A percentile compares a stretch with the other conserved stretches of the same genome.
Conservation (phyloP, 2,329 filamentous ascomycete species). For the Endothia cerciana region DNA sequence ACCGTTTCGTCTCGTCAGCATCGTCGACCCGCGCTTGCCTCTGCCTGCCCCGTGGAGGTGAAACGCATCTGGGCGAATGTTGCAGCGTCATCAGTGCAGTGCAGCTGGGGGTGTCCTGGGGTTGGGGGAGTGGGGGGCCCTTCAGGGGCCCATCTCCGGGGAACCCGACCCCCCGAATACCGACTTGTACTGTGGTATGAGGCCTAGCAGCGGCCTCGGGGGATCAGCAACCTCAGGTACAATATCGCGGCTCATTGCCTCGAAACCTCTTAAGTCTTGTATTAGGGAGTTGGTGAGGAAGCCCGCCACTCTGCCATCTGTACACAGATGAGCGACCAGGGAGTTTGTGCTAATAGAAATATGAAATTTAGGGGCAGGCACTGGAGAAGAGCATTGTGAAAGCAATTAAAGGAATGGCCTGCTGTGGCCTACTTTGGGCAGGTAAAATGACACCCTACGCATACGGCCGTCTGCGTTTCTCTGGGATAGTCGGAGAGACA, state of each 20-base stretch:
- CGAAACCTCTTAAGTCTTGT: too few species aligned
- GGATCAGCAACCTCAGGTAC: too few species aligned
- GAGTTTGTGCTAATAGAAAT: too few species aligned
- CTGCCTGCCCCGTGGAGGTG: constrained; percentile 6
- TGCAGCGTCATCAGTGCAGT: constrained; percentile 4
- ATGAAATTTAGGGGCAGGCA: too few species aligned
- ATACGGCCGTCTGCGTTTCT: not conserved
- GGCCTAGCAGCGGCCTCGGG: too few species aligned
- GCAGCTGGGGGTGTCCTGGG: not conserved
- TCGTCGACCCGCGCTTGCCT: constrained; percentile 4
- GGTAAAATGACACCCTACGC: too few species aligned
- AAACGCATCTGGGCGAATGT: constrained; percentile 7
- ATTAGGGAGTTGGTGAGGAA: too few species aligned
- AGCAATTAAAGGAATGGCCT: not conserved
- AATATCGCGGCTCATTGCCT: too few species aligned
- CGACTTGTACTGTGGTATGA: not conserved
- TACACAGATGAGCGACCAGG: too few species aligned
- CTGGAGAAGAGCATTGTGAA: not conserved
- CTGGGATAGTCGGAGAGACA: not conserved
- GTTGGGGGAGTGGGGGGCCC: too few species aligned
- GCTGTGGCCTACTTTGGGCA: not conserved
- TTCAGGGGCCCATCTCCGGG: too few species aligned
- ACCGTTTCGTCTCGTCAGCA: constrained; percentile 14
- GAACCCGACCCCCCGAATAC: not conserved
- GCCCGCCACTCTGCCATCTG: too few species aligned